Evolutionary conservation across 805 yeast species (phyloP).

Genomic region (Kodamaea leandrae): DNA sequence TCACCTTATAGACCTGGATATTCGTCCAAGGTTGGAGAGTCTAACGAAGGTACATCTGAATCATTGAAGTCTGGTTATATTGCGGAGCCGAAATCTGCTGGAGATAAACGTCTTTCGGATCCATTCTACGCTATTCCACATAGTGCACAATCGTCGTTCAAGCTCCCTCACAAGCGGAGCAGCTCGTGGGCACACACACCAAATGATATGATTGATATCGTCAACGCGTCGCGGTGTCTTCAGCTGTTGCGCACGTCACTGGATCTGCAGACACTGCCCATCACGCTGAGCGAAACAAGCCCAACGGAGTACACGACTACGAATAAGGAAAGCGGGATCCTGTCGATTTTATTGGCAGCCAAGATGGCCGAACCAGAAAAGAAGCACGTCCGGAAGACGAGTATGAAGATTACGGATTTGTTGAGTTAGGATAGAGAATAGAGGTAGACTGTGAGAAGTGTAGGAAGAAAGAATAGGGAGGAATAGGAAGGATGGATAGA

Average conservation of each 20-base stretch:
- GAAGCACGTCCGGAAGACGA: conserved; percentile 13
- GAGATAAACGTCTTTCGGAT: too few relatives aligned
- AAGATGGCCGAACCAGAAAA: conserved; percentile 11
- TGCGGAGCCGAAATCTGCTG: too few relatives aligned
- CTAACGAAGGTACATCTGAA: too few relatives aligned
- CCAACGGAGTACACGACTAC: background rate
- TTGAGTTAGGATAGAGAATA: conserved; percentile 13
- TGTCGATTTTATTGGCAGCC: conserved; percentile 34
- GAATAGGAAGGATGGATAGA: background rate
- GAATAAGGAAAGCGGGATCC: conserved; percentile 20
- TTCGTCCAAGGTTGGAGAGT: too few relatives aligned
- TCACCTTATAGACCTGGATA: too few relatives aligned
- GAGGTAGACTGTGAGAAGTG: background rate
- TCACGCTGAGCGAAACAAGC: conserved; percentile 4
- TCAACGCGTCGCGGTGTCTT: conserved; percentile 37
- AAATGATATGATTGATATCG: conserved; percentile 28
- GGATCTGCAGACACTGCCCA: conserved; percentile 12
- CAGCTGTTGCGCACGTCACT: conserved; percentile 24
- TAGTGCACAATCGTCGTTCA: background rate
- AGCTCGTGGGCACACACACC: background rate
- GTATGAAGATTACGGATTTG: conserved; percentile 33
- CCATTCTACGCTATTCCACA: too few relatives aligned
- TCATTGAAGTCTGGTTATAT: too few relatives aligned
- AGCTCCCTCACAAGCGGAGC: conserved; percentile 1
- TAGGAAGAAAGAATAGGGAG: background rate